Evolutionary conservation across 495 filamentous ascomycete species (phyloP).

Genomic region (Glarea lozoyensis): DNA sequence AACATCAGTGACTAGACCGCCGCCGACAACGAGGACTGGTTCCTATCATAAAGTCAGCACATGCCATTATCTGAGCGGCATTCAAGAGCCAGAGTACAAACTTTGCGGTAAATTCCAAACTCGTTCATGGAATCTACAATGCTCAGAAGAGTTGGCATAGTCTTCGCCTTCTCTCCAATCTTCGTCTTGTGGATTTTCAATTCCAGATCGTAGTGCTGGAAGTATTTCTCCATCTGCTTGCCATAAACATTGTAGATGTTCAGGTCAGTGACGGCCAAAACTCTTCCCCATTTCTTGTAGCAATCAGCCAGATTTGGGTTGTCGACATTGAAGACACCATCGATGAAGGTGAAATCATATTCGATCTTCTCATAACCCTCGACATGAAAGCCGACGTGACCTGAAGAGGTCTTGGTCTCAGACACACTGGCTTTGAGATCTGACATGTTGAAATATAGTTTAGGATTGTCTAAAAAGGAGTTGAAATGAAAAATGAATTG

Average conservation of each 20-base stretch:
- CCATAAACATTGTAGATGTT: constrained; percentile 55
- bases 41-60: constrained; percentile 30
- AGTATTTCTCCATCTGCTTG: constrained; percentile 47
- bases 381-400: constrained; percentile 44
- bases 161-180: constrained; percentile 59
- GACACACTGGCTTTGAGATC: constrained; percentile 49
- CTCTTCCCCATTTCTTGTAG: constrained; percentile 48
- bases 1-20: constrained; percentile 57
- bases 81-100: constrained; percentile 18
- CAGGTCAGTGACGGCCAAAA: constrained; percentile 50
- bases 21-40: constrained; percentile 55
- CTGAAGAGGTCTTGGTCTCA: constrained; percentile 31
- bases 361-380: constrained; percentile 58
- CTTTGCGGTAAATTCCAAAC: constrained; percentile 55
- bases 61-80: background rate
- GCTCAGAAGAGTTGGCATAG: constrained; percentile 46
- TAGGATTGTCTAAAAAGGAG: no score
- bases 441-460: constrained; percentile 40
- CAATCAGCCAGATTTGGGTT: constrained; percentile 45
- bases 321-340: constrained; percentile 46
- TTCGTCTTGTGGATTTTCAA: constrained; percentile 54
- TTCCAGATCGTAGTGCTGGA: constrained; percentile 40
- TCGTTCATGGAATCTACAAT: constrained; percentile 57
- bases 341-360: constrained; percentile 58
- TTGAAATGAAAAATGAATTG: background rate